A percentile compares a stretch with the other conserved stretches of the same genome.
Conservation (phyloP, 2,329 filamentous ascomycete species). For the Coniochaeta sp. region DNA sequence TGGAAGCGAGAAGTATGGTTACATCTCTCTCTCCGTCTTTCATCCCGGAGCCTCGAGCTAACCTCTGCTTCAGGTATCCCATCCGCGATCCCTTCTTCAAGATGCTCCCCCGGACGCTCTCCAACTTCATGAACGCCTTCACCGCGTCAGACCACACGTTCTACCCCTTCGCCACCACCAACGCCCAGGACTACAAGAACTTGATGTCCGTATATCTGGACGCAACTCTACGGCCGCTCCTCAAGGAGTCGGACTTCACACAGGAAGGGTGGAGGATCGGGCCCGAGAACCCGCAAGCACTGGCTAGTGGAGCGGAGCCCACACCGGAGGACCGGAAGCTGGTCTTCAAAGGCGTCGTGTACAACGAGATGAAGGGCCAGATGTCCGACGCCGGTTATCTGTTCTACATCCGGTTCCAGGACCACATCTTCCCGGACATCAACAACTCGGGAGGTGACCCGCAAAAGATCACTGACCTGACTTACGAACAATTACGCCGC, state of each 20-base stretch:
- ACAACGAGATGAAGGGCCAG: conserved; percentile 99
- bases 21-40: not conserved
- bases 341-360: conserved; percentile 96
- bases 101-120: conserved; percentile 96
- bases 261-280: conserved; percentile 97
- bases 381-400: conserved; percentile 97
- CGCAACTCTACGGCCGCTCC: conserved; percentile 80
- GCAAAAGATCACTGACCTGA: conserved; percentile 91
- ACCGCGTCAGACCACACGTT: conserved; percentile 94
- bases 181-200: conserved; percentile 90
- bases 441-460: conserved; percentile 97
- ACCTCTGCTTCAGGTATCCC: conserved; percentile 62
- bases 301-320: conserved; percentile 30
- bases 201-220: conserved; percentile 95
- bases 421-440: conserved; percentile 87
- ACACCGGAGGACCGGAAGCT: conserved; percentile 57
- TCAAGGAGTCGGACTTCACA: conserved; percentile 86
- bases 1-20: conserved; percentile 76
- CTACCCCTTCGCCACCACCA: conserved; percentile 97
- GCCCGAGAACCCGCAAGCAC: conserved; percentile 73
- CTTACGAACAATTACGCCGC: conserved; percentile 77
- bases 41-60: not conserved
- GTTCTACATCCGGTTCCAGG: conserved; percentile 92
- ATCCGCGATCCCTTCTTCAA: conserved; percentile 99
- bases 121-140: conserved; percentile 99